These are phyloP conservation scores for Bisporella sp. DNA, from an alignment of 2,329 filamentous ascomycete genomes.

Conservation along the genomic window DNA sequence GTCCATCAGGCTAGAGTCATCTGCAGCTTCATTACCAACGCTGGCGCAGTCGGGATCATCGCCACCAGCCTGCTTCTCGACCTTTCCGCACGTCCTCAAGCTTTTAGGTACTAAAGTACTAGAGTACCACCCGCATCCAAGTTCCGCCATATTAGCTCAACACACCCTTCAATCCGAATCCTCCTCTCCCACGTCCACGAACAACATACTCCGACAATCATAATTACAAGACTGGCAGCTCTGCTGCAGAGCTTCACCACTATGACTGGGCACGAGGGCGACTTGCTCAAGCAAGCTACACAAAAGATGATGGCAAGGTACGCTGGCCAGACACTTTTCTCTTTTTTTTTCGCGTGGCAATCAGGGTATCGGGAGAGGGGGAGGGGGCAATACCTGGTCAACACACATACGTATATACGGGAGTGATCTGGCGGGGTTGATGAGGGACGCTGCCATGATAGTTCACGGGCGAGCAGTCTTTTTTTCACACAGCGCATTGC, in stretches of 20 bases:
- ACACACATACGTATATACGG: too few relatives aligned
- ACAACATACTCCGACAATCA: neutral
- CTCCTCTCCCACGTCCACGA: neutral
- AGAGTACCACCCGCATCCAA: neutral
- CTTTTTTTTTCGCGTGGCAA: neutral
- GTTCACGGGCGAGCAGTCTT: too few relatives aligned
- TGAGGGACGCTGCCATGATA: too few relatives aligned
- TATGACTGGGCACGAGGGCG: constrained; percentile 25
- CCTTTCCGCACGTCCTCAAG: neutral
- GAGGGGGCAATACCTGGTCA: too few relatives aligned
- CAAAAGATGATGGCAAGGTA: constrained; percentile 30
- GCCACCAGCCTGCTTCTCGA: neutral
- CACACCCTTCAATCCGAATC: neutral
- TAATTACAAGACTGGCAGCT: constrained; percentile 6
- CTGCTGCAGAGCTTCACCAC: constrained; percentile 7
- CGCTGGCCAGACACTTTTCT: constrained; percentile 7
- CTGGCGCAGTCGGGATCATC: too few relatives aligned
- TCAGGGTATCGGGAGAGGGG: neutral
- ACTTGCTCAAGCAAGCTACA: constrained; percentile 29
- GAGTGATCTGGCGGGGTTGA: too few relatives aligned
- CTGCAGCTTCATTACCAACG: too few relatives aligned
- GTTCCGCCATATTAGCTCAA: too few relatives aligned
- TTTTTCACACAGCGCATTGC: too few relatives aligned
- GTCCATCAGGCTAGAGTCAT: too few relatives aligned
- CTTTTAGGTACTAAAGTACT: neutral